These are phyloP conservation scores for Tolypocladium tropicale DNA, from an alignment of 2,329 filamentous ascomycete species.

Conservation along the genomic window DNA sequence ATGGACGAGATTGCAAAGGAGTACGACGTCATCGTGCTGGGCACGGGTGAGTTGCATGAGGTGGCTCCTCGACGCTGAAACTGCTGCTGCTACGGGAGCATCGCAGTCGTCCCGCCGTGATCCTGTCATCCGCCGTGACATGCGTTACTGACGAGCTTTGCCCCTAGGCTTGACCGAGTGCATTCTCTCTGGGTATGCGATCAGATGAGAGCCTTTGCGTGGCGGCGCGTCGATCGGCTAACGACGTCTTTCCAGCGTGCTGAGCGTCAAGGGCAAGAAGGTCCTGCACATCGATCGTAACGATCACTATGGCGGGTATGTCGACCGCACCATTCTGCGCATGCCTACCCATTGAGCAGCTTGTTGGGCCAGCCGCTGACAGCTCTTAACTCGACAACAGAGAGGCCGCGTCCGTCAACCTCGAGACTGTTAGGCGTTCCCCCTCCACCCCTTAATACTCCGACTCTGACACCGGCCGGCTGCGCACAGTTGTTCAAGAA, in stretches of 20 bases:
- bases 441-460: slow-evolving; percentile 5
- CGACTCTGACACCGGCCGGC: slow-evolving; percentile 7
- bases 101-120: background rate
- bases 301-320: slow-evolving; percentile 95
- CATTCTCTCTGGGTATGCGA: slow-evolving; percentile 83
- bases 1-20: slow-evolving; percentile 99
- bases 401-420: slow-evolving; percentile 92
- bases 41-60: slow-evolving; percentile 63
- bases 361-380: background rate
- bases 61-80: background rate
- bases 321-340: too few relatives aligned
- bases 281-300: slow-evolving; percentile 98
- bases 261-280: slow-evolving; percentile 98
- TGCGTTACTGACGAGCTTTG: slow-evolving; percentile 9
- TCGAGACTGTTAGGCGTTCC: slow-evolving; percentile 65
- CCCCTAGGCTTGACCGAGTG: slow-evolving; percentile 86
- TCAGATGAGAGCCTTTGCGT: background rate
- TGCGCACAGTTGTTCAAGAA: slow-evolving; percentile 78
- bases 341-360: background rate
- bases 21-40: slow-evolving; percentile 97
- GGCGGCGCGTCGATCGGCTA: slow-evolving; percentile 1
- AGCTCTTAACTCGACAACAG: slow-evolving; percentile 24
- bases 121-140: background rate
- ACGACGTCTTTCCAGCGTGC: slow-evolving; percentile 48
- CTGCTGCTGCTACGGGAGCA: background rate